A percentile compares a stretch with the other conserved stretches of the same genome.
Conservation (phyloP, 805 yeast genomes). For the Pichia nakasei region DNA sequence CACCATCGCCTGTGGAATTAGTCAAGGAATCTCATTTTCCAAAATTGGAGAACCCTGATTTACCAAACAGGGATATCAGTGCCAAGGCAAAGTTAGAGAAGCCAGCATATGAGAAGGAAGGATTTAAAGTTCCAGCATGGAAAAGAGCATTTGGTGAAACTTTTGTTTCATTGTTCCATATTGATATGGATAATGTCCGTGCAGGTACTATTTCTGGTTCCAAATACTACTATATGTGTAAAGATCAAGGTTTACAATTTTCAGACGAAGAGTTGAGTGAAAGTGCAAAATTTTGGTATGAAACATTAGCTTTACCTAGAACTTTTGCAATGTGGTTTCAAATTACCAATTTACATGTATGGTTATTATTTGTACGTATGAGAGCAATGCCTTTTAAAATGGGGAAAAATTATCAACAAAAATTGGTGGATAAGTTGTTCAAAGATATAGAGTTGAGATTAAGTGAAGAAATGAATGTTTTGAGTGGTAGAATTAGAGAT, state of each 20-base stretch:
- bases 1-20: constrained; percentile 14
- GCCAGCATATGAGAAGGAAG: constrained; percentile 24
- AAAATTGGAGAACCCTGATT: constrained; percentile 26
- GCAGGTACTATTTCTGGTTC: constrained; percentile 95
- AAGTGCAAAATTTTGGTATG: constrained; percentile 78
- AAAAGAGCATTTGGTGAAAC: constrained; percentile 55
- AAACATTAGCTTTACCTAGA: constrained; percentile 69
- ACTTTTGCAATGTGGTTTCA: constrained; percentile 97
- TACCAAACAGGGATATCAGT: constrained; percentile 28
- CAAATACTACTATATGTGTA: constrained; percentile 77
- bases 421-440: constrained; percentile 80
- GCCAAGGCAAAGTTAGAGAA: constrained; percentile 24
- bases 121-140: constrained; percentile 35
- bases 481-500: constrained; percentile 73
- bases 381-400: constrained; percentile 89
- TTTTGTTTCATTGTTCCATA: constrained; percentile 48
- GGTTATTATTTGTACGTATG: constrained; percentile 94
- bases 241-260: constrained; percentile 70
- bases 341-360: constrained; percentile 79
- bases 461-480: constrained; percentile 77
- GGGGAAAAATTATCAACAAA: constrained; percentile 86
- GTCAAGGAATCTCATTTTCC: constrained; percentile 28
- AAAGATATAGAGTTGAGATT: constrained; percentile 82
- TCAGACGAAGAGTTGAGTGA: constrained; percentile 65
- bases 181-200: constrained; percentile 88